A percentile compares a stretch with the other conserved stretches of the same genome.
Conservation (phyloP, 2,329 filamentous ascomycete species). For the Fusarium sacchari region DNA sequence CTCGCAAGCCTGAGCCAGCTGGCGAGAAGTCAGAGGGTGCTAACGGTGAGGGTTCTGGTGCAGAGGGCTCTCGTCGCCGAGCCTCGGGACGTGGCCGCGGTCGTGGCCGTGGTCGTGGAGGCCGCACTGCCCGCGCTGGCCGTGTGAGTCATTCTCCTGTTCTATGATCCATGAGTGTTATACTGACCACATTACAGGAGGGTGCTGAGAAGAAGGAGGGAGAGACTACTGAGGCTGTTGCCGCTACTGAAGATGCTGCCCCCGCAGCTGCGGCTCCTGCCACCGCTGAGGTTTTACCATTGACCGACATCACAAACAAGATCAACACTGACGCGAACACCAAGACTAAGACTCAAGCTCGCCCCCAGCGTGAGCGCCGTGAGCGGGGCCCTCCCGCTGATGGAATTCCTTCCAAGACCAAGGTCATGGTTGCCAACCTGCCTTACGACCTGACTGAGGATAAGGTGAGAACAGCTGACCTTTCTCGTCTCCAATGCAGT, state of each 20-base stretch:
- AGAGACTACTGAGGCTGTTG: constrained; percentile 50
- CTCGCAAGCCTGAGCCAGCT: constrained; percentile 92
- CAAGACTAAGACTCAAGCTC: constrained; percentile 66
- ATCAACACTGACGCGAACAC: constrained; percentile 67
- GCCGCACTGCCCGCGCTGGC: constrained; percentile 69
- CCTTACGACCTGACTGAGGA: constrained; percentile 98
- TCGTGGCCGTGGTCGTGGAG: constrained; percentile 74
- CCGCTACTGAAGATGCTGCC: constrained; percentile 58
- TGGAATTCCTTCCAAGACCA: constrained; percentile 97
- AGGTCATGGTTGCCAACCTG: constrained; percentile 99
- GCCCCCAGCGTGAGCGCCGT: constrained; percentile 69
- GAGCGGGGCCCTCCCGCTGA: constrained; percentile 97
- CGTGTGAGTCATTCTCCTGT: constrained; percentile 49
- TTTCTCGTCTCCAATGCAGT: background rate
- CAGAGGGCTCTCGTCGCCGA: constrained; percentile 72
- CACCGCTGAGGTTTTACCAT: constrained; percentile 64
- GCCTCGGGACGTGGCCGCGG: constrained; percentile 73
- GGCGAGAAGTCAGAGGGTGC: constrained; percentile 79
- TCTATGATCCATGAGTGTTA: background rate
- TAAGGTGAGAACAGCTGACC: constrained; percentile 70
- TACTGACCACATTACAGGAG: constrained; percentile 44
- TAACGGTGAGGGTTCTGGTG: constrained; percentile 79
- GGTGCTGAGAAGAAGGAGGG: constrained; percentile 58
- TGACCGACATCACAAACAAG: constrained; percentile 71
- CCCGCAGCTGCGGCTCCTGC: constrained; percentile 56